Conservation (phyloP, 768 basidiomycete species). For the Kwoniella pini region DNA sequence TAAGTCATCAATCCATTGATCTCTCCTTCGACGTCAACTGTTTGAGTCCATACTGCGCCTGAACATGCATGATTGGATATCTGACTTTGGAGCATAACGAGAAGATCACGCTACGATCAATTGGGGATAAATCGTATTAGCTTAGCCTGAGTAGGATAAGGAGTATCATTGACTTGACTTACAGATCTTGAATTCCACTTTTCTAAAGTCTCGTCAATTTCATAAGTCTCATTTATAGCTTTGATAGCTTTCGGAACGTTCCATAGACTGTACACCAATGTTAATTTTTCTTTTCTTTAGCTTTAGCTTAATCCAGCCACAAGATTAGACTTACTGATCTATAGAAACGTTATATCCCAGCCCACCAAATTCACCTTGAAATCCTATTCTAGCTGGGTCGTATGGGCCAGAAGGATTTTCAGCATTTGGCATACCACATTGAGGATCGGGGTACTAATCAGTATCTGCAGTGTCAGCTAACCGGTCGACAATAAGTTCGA, state of each 20-base stretch:
- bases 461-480: neutral
- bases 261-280: too few relatives aligned
- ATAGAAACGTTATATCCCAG: constrained; percentile 27
- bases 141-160: too few relatives aligned
- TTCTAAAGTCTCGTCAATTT: constrained; percentile 18
- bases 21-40: constrained; percentile 35
- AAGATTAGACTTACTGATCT: constrained; percentile 26
- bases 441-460: constrained; percentile 27
- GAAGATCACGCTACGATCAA: constrained; percentile 18
- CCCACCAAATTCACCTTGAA: constrained; percentile 37
- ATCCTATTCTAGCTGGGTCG: constrained; percentile 29
- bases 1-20: constrained; percentile 35
- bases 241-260: constrained; percentile 24
- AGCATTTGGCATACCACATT: constrained; percentile 17
- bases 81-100: constrained; percentile 14
- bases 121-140: too few relatives aligned
- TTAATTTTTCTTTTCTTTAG: too few relatives aligned
- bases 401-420: constrained; percentile 16
- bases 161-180: neutral
- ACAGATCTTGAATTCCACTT: constrained; percentile 29
- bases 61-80: constrained; percentile 17
- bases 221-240: constrained; percentile 29
- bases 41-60: constrained; percentile 34
- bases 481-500: neutral
- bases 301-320: too few relatives aligned